Evolutionary conservation across 345 rosid species (phyloP).

Genomic region (Eucalyptus marginata): DNA sequence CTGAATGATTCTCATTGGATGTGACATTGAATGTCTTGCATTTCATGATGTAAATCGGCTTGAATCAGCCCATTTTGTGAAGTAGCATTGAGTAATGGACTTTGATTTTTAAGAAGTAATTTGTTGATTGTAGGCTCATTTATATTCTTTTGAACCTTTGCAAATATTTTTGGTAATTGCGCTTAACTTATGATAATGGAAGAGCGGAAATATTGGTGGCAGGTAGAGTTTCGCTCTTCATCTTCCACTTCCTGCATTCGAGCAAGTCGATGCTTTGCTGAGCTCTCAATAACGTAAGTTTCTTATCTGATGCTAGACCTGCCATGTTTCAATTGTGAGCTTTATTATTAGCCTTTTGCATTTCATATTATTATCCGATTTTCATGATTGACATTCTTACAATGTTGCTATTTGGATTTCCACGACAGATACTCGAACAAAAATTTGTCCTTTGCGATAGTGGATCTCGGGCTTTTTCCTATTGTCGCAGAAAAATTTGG

Average conservation of each 20-base stretch:
- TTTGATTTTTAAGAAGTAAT: neutral
- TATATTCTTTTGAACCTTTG: neutral
- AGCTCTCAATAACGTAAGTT: constrained; percentile 68
- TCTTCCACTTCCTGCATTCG: constrained; percentile 48
- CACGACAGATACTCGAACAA: constrained; percentile 64
- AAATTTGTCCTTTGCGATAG: constrained; percentile 69
- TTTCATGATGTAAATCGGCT: neutral
- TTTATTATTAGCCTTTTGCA: neutral
- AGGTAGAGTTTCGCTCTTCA: constrained; percentile 64
- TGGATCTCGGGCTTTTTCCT: constrained; percentile 92
- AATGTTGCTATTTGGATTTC: neutral
- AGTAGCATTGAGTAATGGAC: neutral
- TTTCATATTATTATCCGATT: neutral
- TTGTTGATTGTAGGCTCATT: neutral
- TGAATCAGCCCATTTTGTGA: neutral
- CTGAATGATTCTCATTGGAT: neutral
- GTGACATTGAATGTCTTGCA: neutral
- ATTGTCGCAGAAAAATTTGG: constrained; percentile 81
- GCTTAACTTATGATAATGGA: neutral
- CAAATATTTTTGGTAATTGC: neutral
- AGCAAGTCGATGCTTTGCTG: constrained; percentile 66
- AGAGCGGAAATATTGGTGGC: constrained; percentile 9
- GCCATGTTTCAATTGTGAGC: neutral
- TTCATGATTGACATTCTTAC: neutral
- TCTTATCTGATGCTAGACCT: neutral